phyloP scores from a whole-genome alignment of 1,139 yeast genomes.

The Saccharomyces uvarum region DNA sequence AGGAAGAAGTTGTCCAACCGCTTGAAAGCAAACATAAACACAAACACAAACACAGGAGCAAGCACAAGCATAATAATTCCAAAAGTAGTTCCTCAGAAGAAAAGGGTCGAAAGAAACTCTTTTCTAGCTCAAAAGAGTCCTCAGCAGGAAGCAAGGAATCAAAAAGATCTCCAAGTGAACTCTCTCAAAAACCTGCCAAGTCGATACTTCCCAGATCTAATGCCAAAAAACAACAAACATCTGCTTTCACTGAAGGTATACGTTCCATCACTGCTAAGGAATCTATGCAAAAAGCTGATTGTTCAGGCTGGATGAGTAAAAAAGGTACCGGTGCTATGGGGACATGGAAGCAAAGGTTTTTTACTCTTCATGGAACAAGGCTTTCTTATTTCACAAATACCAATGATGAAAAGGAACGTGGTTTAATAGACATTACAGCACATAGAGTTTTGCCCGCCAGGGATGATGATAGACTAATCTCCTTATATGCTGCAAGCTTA shows the following conservation, averaged over 20 bases:
- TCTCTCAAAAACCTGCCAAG: neutral
- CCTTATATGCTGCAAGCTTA: constrained; percentile 84
- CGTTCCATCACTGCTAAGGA: constrained; percentile 69
- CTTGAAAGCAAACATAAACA: neutral
- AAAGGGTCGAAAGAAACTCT: neutral
- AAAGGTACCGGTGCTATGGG: constrained; percentile 75
- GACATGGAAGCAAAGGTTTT: constrained; percentile 86
- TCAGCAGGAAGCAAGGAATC: neutral
- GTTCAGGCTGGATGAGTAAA: constrained; percentile 94
- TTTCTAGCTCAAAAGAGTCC: neutral
- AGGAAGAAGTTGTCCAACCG: neutral
- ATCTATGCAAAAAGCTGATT: constrained; percentile 65
- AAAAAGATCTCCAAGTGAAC: neutral
- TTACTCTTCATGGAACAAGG: constrained; percentile 86
- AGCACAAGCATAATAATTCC: neutral
- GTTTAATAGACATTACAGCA: constrained; percentile 89
- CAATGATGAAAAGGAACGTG: constrained; percentile 76
- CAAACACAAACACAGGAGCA: neutral
- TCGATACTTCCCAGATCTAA: constrained; percentile 4
- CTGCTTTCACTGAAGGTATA: constrained; percentile 92
- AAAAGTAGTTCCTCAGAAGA: neutral
- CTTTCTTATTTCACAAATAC: constrained; percentile 76
- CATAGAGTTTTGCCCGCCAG: constrained; percentile 77
- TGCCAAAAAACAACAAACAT: constrained; percentile 53
- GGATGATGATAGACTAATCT: constrained; percentile 67